phyloP scores from a whole-genome alignment of 345 rosid species.

The Xanthoceras sorbifolium region DNA sequence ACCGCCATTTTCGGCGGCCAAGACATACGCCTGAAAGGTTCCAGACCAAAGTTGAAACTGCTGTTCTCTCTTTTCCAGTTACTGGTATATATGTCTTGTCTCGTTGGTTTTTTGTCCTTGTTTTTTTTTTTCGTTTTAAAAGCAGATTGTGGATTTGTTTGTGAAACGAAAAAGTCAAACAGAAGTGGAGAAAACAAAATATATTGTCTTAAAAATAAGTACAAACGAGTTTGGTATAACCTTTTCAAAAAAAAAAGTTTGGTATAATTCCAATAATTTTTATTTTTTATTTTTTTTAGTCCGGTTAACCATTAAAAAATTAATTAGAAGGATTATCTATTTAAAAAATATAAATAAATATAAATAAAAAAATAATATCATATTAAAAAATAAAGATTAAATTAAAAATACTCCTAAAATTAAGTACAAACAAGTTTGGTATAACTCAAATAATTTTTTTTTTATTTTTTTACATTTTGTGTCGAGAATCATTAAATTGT shows the following conservation, averaged over 20 bases:
- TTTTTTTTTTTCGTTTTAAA: not conserved
- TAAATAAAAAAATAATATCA: no score
- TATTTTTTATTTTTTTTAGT: not conserved
- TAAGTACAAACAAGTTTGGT: no score
- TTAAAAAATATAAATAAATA: no score
- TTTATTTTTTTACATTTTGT: no score
- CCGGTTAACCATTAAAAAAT: no score
- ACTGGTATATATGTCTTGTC: not conserved
- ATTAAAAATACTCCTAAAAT: no score
- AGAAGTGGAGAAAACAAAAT: not conserved
- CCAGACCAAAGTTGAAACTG: not conserved
- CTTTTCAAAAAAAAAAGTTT: no score
- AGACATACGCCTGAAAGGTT: not conserved
- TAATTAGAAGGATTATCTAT: no score
- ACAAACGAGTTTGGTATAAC: not conserved
- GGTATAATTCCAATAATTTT: not conserved
- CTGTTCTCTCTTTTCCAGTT: conserved; percentile 14
- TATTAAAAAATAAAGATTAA: no score
- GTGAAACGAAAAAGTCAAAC: not conserved
- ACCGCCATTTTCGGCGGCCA: conserved; percentile 30
- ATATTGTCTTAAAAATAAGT: not conserved
- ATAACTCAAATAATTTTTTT: no score
- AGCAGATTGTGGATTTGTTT: not conserved
- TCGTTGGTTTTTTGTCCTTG: not conserved
- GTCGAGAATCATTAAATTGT: no score